phyloP scores from a whole-genome alignment of 192 early-diverging fungal species.

The Podila epicladia region DNA sequence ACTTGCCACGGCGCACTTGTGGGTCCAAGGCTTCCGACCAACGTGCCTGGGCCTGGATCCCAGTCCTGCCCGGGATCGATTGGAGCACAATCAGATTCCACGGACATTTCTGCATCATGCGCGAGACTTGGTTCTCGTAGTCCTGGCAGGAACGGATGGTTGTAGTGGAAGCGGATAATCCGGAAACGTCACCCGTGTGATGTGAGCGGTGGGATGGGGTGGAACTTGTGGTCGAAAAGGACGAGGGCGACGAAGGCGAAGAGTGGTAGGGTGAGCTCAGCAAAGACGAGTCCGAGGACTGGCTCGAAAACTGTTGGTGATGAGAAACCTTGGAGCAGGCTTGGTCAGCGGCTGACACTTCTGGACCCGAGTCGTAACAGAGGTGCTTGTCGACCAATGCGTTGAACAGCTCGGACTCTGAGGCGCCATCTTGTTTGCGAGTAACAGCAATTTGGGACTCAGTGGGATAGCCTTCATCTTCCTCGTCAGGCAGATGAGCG shows the following conservation, averaged over 20 bases:
- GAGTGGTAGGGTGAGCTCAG: not conserved
- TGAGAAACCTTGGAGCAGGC: not conserved
- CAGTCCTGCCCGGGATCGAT: constrained; percentile 61
- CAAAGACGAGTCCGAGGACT: not conserved
- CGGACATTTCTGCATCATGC: constrained; percentile 5
- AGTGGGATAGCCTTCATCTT: not conserved
- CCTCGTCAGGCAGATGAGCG: not conserved
- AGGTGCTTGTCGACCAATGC: not conserved
- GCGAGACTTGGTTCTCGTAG: constrained; percentile 9
- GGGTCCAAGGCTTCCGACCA: constrained; percentile 70
- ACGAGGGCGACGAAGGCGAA: not conserved
- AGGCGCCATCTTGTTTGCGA: not conserved
- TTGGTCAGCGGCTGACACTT: not conserved
- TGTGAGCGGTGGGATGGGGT: not conserved
- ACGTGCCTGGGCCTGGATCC: constrained; percentile 69
- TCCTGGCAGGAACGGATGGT: not conserved
- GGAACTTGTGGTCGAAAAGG: not conserved
- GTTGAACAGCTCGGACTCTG: not conserved
- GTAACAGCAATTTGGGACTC: not conserved
- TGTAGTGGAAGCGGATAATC: not conserved
- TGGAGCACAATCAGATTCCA: constrained; percentile 48
- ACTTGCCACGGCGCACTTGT: constrained; percentile 61
- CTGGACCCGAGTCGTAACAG: not conserved
- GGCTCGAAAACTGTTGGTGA: not conserved
- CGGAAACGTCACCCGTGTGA: not conserved